Evolutionary conservation across 371 early-diverging fungal species (phyloP).

Genomic region (Vittaforma corneae): DNA sequence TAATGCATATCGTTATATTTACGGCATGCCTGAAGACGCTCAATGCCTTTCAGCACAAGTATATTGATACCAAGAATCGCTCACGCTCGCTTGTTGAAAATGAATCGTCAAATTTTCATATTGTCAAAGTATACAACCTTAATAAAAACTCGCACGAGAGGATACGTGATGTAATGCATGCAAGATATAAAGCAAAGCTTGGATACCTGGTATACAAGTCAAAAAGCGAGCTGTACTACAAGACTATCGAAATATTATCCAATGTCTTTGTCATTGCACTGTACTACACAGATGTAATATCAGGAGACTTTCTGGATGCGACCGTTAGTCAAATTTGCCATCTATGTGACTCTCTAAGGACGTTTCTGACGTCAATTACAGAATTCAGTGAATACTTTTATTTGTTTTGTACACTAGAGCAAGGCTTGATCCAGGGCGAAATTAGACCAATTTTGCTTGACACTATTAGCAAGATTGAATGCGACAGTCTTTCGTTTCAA

Average conservation of each 20-base stretch:
- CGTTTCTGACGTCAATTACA: background rate
- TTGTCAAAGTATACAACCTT: background rate
- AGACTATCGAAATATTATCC: background rate
- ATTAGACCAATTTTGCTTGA: background rate
- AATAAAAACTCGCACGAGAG: background rate
- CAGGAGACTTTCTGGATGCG: background rate
- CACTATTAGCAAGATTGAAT: background rate
- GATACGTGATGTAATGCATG: too few species aligned
- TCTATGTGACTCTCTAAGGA: background rate
- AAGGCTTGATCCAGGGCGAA: background rate
- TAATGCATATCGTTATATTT: background rate
- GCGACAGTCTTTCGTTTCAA: background rate
- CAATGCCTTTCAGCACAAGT: background rate
- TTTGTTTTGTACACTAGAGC: background rate
- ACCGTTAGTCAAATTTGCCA: background rate
- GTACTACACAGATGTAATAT: background rate
- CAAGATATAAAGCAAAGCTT: background rate
- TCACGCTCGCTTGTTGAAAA: background rate
- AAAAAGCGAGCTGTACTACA: background rate
- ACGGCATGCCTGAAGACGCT: background rate
- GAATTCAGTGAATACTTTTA: background rate
- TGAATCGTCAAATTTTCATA: background rate
- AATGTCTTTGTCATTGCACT: conserved; percentile 1
- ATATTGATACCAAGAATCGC: background rate
- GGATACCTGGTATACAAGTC: background rate